Evolutionary conservation across 2,329 filamentous ascomycete genomes (phyloP).

Genomic region (Truncatella angustata): DNA sequence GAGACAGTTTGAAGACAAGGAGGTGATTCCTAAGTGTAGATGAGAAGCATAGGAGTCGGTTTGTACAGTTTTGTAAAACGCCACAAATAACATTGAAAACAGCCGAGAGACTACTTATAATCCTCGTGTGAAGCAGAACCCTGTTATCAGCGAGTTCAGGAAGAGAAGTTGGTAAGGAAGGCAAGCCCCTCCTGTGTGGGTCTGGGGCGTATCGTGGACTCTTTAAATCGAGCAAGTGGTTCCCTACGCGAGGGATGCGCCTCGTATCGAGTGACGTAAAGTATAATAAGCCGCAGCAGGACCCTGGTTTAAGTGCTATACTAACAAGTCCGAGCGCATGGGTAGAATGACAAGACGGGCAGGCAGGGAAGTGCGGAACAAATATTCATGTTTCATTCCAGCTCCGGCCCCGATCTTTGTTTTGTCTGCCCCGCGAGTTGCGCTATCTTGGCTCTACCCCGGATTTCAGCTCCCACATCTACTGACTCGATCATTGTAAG

Average conservation of each 20-base stretch:
- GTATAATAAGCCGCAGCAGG: constrained; percentile 5
- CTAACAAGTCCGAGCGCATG: background rate
- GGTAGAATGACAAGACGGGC: background rate
- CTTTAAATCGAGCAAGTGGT: constrained; percentile 4
- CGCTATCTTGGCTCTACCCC: background rate
- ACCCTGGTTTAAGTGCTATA: background rate
- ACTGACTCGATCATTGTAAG: background rate
- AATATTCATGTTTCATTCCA: background rate
- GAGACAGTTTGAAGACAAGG: background rate
- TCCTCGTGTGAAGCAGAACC: no score
- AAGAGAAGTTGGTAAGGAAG: no score
- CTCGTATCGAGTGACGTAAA: constrained; percentile 4
- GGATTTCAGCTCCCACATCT: background rate
- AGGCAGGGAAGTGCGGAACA: background rate
- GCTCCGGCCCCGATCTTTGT: background rate
- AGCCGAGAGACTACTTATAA: no score
- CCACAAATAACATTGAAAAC: no score
- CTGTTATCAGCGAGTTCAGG: no score
- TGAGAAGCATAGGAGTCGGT: no score
- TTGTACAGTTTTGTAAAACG: no score
- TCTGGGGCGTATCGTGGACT: background rate
- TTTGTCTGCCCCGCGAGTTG: background rate
- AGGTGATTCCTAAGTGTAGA: no score
- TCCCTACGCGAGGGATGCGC: background rate
- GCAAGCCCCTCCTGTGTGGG: background rate